Percentiles rank a stretch among this genome's conserved stretches.
These are phyloP conservation scores for Rhizopus sp. DNA, from an alignment of 371 early-diverging fungal species.

Conservation along the genomic window DNA sequence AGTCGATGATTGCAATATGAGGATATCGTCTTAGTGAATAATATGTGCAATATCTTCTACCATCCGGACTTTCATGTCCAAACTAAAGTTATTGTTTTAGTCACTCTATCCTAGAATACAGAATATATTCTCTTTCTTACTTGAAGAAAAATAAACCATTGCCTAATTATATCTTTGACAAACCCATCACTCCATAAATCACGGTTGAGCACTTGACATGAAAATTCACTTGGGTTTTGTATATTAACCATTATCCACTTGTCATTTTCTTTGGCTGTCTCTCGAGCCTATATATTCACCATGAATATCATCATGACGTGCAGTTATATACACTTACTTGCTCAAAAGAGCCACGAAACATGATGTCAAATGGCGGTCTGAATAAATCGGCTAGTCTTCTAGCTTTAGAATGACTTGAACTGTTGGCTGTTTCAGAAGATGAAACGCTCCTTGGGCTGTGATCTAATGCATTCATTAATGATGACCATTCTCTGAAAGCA, in stretches of 20 bases:
- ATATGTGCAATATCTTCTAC: constrained; percentile 66
- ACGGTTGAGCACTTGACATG: constrained; percentile 87
- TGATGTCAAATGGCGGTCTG: constrained; percentile 87
- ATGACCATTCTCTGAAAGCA: background rate
- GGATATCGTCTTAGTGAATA: constrained; percentile 78
- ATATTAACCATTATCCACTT: constrained; percentile 91
- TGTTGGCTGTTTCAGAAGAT: constrained; percentile 10
- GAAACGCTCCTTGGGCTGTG: constrained; percentile 9
- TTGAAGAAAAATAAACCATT: constrained; percentile 85
- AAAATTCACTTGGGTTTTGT: constrained; percentile 82
- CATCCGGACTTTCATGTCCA: constrained; percentile 67
- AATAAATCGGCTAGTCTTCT: constrained; percentile 75
- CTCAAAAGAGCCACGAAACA: constrained; percentile 79
- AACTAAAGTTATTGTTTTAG: background rate
- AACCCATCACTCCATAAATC: constrained; percentile 87
- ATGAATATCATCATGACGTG: background rate
- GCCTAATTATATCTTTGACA: constrained; percentile 77
- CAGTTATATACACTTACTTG: constrained; percentile 36
- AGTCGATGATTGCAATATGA: constrained; percentile 88
- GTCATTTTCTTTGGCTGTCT: constrained; percentile 57
- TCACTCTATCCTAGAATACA: background rate
- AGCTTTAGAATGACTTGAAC: constrained; percentile 41
- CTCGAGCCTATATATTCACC: constrained; percentile 59
- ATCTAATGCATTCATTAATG: background rate
- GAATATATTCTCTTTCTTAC: constrained; percentile 30